Percentiles rank a stretch among this genome's conserved stretches.
phyloP scores from a whole-genome alignment of 2,329 filamentous ascomycete species.

The Pezicula carpinea region DNA sequence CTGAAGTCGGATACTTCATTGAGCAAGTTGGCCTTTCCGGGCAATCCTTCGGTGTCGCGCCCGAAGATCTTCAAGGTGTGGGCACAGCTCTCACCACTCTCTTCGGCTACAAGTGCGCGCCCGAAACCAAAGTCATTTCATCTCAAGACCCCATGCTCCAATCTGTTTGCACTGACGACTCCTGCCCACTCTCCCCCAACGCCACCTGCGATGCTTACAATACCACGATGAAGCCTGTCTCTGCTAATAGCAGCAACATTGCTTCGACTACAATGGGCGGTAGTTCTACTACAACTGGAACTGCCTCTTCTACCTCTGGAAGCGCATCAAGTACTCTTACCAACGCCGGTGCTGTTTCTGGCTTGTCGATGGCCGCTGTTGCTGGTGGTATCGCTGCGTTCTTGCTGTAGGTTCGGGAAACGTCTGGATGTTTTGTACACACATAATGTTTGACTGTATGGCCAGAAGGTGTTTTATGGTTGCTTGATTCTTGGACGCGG shows the following conservation, averaged over 20 bases:
- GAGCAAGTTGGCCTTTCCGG: conserved; percentile 51
- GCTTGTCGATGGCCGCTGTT: conserved; percentile 14
- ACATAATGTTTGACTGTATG: no score
- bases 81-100: conserved; percentile 42
- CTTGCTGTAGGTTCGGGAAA: conserved; percentile 12
- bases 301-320: background rate
- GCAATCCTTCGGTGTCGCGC: conserved; percentile 53
- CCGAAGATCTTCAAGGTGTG: conserved; percentile 45
- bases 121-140: conserved; percentile 40
- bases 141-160: conserved; percentile 43
- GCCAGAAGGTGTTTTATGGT: no score
- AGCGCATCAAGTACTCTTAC: conserved; percentile 4
- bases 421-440: no score
- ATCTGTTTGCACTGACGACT: conserved; percentile 49
- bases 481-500: no score
- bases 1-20: conserved; percentile 55
- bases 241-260: conserved; percentile 9
- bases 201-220: conserved; percentile 43
- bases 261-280: background rate
- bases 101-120: conserved; percentile 49
- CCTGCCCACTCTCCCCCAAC: conserved; percentile 43
- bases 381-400: conserved; percentile 14
- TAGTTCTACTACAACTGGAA: background rate
- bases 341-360: conserved; percentile 7
- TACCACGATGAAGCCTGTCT: conserved; percentile 8